These are phyloP conservation scores for Angophora floribunda DNA, from an alignment of 345 rosid species.

Conservation along the genomic window DNA sequence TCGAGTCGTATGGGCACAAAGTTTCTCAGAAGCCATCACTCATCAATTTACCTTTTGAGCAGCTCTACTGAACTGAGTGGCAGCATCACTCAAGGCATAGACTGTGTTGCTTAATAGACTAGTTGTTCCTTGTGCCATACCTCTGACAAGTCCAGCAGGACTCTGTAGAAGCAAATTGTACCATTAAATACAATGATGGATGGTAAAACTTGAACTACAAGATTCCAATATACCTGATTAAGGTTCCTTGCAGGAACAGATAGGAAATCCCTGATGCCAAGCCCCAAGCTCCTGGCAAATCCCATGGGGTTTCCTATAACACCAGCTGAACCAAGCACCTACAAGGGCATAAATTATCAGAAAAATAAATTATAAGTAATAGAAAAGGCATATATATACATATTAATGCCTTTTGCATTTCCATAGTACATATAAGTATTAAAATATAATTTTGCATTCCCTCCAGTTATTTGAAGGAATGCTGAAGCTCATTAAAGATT, in stretches of 20 bases:
- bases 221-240: conserved; percentile 41
- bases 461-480: neutral
- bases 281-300: conserved; percentile 82
- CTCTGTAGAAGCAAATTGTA: conserved; percentile 37
- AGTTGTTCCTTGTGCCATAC: conserved; percentile 90
- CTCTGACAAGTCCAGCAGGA: conserved; percentile 78
- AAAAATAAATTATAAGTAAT: neutral
- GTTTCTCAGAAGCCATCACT: neutral
- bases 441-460: neutral
- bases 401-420: neutral
- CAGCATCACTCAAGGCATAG: conserved; percentile 90
- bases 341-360: neutral
- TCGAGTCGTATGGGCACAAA: neutral
- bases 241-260: conserved; percentile 78
- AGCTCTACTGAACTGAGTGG: conserved; percentile 96
- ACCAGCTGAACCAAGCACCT: conserved; percentile 98
- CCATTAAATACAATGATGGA: neutral
- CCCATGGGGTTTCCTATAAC: conserved; percentile 98
- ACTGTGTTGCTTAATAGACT: conserved; percentile 90
- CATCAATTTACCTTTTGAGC: conserved; percentile 74
- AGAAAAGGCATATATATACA: neutral
- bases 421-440: neutral
- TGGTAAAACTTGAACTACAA: neutral
- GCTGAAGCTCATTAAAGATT: neutral
- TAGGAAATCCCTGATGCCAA: conserved; percentile 83